Evolutionary conservation across 2,329 filamentous ascomycete genomes (phyloP), one percentile per base, ranked within the genome.

Genomic region (Stagonosporopsis rhizophila): DNA sequence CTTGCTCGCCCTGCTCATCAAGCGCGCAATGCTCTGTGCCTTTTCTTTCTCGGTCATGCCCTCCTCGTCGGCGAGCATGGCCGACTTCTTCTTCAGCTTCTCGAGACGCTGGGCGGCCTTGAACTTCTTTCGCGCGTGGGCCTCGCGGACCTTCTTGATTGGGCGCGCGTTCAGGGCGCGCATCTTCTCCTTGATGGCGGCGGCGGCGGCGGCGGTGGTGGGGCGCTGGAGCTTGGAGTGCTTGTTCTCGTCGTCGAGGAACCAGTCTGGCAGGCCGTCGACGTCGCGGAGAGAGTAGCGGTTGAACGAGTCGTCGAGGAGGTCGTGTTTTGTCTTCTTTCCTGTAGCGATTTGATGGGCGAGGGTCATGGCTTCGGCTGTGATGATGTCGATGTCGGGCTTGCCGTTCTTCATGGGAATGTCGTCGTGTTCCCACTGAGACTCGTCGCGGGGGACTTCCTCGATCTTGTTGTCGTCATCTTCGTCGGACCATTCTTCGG

Each of bases 71-170:
- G 88, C 89, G 46, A 99, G 79, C 68, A 96, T 79, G 35, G 96
- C 93, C n/a, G 88, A 91, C 85, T 99, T 99, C 87, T 96, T 96
- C 81, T 92, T 91, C 62, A 99, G 81, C 81, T 96, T 97, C 84
- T 99, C 95, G 27, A 99, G 79, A 55, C 86, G 85, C 78, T 96
- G 91, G 0, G 92, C 94, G 8, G 93, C 88, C 84, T 96, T 96
- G 78, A 96, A 89, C 81, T 97, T 98, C 87, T 99, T 99, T 57
- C 95, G 85, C 32, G 93, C 94, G 79, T 96, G 93, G 22, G 95
- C 95, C 79, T 99, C 95, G 67, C 91, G 89, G 28, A 99, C 95
- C 82, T 99, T 99, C 85, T 99, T 99, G 85, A 98, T 98, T 0
- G 95, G 95, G 28, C 95, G 87, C 7, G 94, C 95, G 75, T 99